Percentiles rank a stretch among this genome's conserved stretches.
Evolutionary conservation across 2,329 filamentous ascomycete genomes (phyloP).

Genomic region (Aspergillus japonicus): DNA sequence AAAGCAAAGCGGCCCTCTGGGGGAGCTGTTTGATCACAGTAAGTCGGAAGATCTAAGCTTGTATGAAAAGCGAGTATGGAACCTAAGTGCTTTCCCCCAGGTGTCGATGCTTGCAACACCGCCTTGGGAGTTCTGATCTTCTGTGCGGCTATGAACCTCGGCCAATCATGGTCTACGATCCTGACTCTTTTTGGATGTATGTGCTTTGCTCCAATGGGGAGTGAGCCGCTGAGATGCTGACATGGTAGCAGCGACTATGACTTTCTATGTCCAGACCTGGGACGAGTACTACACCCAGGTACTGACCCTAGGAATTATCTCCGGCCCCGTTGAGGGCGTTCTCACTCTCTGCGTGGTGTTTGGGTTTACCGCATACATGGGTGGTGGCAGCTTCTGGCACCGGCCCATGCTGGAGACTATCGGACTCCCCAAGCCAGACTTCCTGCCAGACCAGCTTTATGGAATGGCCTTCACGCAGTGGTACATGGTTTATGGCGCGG

Average conservation of each 20-base stretch:
- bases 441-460: constrained; percentile 71
- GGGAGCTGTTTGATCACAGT: constrained; percentile 96
- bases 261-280: constrained; percentile 99
- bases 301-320: constrained; percentile 85
- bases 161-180: constrained; percentile 87
- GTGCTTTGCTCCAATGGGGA: constrained; percentile 28
- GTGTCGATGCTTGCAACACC: constrained; percentile 93
- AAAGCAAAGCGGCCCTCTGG: constrained; percentile 85
- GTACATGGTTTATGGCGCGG: constrained; percentile 82
- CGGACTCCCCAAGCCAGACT: constrained; percentile 61
- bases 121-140: constrained; percentile 92
- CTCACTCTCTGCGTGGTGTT: constrained; percentile 80
- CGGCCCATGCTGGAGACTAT: constrained; percentile 72
- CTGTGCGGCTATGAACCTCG: constrained; percentile 86
- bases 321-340: constrained; percentile 92
- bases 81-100: constrained; percentile 29
- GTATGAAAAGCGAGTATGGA: background rate
- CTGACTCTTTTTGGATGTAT: constrained; percentile 77
- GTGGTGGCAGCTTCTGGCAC: constrained; percentile 91
- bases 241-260: constrained; percentile 65
- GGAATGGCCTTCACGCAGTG: constrained; percentile 84
- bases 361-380: constrained; percentile 76
- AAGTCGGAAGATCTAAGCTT: constrained; percentile 20
- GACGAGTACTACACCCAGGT: constrained; percentile 99
- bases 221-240: constrained; percentile 1